phyloP scores from a whole-genome alignment of 306 rosid species.

The Acacia acuminata region DNA sequence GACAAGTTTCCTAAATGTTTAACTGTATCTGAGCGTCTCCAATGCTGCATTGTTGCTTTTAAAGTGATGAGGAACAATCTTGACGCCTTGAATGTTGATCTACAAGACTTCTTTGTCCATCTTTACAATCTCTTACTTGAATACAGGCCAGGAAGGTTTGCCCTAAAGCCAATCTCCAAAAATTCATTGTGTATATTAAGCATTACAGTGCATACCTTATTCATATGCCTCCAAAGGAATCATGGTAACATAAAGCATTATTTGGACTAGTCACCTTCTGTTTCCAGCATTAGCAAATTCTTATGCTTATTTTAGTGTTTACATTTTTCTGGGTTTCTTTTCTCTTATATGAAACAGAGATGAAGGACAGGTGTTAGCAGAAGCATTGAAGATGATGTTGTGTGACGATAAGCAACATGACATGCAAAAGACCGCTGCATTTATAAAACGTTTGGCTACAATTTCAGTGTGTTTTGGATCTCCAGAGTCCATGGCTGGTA shows the following conservation, averaged over 20 bases:
- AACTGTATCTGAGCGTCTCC: slow-evolving; percentile 86
- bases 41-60: slow-evolving; percentile 92
- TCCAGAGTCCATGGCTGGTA: slow-evolving; percentile 94
- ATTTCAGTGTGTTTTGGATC: slow-evolving; percentile 73
- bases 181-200: not conserved
- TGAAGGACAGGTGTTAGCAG: slow-evolving; percentile 85
- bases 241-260: not conserved
- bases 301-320: not conserved
- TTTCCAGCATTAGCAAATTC: not conserved
- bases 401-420: slow-evolving; percentile 96
- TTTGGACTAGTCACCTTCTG: not conserved
- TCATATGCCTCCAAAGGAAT: not conserved
- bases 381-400: slow-evolving; percentile 91
- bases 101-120: slow-evolving; percentile 85
- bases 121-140: slow-evolving; percentile 89
- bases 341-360: slow-evolving; percentile 58
- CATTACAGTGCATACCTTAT: not conserved
- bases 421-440: slow-evolving; percentile 99
- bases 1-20: slow-evolving; percentile 52
- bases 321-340: slow-evolving; percentile 14
- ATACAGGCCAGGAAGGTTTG: slow-evolving; percentile 96
- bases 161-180: slow-evolving; percentile 1
- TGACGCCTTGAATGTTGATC: slow-evolving; percentile 91
- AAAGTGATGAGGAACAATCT: slow-evolving; percentile 95
- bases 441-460: slow-evolving; percentile 84